Evolutionary conservation across 371 early-diverging fungal genomes (phyloP), one percentile per base, ranked within the genome.

Genomic region (Mortierella sp.): DNA sequence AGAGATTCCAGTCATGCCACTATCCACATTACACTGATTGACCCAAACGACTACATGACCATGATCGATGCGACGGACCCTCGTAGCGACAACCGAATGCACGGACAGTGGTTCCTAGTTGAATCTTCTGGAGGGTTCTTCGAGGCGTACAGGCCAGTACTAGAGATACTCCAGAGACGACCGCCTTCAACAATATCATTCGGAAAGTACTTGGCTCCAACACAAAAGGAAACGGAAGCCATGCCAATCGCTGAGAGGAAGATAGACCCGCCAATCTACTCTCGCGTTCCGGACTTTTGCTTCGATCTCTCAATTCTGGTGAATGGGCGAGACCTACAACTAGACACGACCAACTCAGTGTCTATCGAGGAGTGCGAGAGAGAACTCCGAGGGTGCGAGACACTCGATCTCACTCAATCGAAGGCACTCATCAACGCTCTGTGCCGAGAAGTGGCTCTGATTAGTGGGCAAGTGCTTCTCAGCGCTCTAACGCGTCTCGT

Each of bases 61-160:
- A 47, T 60, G 48, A 27, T 69, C 28, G 44, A 55, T 29, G 45
- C 63, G 10, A 34, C 34, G 34, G 10, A 34, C 17, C 1, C 17
- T 3, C 22, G 37, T 1, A 1, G 16, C 4, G 16, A 14, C 3
- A 28, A 24, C 12, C 39, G 8, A 8, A 49, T 57, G 10, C 68
- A 49, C 14, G 10, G 10, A 10, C 34, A 34, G 10, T 61, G 77
- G 45, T 81, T 71, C 51, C 61, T 86, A 17, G 76, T 84, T 1
- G 85, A 83, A 62, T 64, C 73, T 1, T 64, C 67, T 1, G 76
- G 78, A 0, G 71, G 80, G 1, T 79, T 81, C 52, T 82, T 82
- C 27, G 85, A 79, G 37, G 48, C 80, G 13, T 86, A 86, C 43
- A 54, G 77, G 2, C 83, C 83, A 0, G 68, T 83, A n/a, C 67